phyloP scores from a whole-genome alignment of 2,329 filamentous ascomycete species.

The Cercospora citrullina region DNA sequence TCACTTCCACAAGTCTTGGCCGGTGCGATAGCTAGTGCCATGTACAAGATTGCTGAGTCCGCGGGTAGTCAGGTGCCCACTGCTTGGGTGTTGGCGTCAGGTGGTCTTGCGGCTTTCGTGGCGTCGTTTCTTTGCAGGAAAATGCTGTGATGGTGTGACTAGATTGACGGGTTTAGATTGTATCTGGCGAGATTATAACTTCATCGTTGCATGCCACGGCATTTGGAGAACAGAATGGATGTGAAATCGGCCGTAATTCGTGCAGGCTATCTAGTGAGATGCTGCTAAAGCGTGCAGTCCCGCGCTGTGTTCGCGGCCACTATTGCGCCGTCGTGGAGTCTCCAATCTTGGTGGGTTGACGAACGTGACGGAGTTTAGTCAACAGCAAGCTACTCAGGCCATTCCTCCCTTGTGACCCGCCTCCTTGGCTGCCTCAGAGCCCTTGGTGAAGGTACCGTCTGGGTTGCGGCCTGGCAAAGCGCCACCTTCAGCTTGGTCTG shows the following conservation, averaged over 20 bases:
- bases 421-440: constrained; percentile 33
- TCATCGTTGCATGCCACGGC: neutral
- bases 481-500: constrained; percentile 32
- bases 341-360: neutral
- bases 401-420: constrained; percentile 30
- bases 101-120: constrained; percentile 26
- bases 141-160: constrained; percentile 11
- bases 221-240: neutral
- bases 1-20: constrained; percentile 26
- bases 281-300: neutral
- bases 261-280: neutral
- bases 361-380: neutral
- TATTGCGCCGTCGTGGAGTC: neutral
- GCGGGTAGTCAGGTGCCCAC: constrained; percentile 26
- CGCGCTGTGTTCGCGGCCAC: neutral
- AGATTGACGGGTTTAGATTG: neutral
- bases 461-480: constrained; percentile 34
- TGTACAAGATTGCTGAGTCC: constrained; percentile 23
- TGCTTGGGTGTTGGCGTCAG: constrained; percentile 24
- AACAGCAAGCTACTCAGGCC: neutral
- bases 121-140: constrained; percentile 18
- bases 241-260: neutral
- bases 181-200: neutral
- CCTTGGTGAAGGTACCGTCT: constrained; percentile 35
- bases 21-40: constrained; percentile 20